Conservation (phyloP, 2,329 filamentous ascomycete genomes). For the Sclerotinia subarctica region DNA sequence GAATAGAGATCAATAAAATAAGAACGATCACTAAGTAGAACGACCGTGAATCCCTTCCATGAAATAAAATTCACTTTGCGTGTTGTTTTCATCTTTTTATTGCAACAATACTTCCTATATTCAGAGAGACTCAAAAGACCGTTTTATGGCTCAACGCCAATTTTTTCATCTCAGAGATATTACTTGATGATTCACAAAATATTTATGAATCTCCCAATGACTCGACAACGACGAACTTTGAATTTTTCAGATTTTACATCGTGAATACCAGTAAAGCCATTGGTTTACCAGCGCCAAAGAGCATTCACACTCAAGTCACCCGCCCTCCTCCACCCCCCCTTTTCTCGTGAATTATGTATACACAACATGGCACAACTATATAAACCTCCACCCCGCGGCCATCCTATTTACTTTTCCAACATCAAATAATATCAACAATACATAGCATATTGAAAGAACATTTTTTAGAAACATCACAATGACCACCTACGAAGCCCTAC, state of each 20-base stretch:
- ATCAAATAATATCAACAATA: background rate
- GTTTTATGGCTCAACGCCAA: background rate
- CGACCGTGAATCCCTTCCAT: background rate
- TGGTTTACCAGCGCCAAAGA: too few species aligned
- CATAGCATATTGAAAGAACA: background rate
- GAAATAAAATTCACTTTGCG: background rate
- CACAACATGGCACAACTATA: background rate
- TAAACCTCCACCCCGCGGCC: background rate
- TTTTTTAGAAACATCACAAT: background rate
- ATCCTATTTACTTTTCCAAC: background rate
- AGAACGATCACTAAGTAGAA: background rate
- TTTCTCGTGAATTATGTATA: background rate
- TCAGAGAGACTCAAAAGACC: background rate
- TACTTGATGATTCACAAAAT: background rate
- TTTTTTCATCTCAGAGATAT: background rate
- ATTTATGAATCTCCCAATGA: background rate
- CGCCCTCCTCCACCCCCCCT: too few species aligned
- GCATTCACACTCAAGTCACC: background rate
- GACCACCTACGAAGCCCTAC: slow-evolving; percentile 3
- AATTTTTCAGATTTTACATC: background rate
- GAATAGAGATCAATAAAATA: background rate
- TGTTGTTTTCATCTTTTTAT: background rate
- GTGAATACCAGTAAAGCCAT: background rate
- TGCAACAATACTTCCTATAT: background rate
- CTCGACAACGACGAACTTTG: background rate